Percentiles rank a stretch among this genome's conserved stretches.
Evolutionary conservation across 2,329 filamentous ascomycete genomes (phyloP).

Genomic region (Arachnomyces sp.): DNA sequence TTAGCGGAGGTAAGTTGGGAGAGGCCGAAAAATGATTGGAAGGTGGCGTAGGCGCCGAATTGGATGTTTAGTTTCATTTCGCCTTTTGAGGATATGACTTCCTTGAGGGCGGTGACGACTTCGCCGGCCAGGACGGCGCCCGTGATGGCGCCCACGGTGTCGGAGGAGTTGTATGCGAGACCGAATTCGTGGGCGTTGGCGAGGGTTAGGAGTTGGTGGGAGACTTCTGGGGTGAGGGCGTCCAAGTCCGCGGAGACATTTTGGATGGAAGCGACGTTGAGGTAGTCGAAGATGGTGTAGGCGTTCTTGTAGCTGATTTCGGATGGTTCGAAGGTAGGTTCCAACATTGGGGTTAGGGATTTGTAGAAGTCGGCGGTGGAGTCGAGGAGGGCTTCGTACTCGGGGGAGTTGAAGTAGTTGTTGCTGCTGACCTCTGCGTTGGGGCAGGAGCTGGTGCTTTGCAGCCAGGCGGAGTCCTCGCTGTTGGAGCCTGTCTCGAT

Average conservation of each 20-base stretch:
- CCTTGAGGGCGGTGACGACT: conserved; percentile 41
- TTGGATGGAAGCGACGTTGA: conserved; percentile 56
- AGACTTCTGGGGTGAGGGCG: conserved; percentile 50
- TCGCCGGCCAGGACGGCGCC: conserved; percentile 59
- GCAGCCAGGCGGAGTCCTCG: conserved; percentile 50
- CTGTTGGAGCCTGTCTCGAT: conserved; percentile 53
- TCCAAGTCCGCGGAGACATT: conserved; percentile 52
- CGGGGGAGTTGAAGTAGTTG: conserved; percentile 45
- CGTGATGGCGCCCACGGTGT: conserved; percentile 41
- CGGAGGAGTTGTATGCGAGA: conserved; percentile 64
- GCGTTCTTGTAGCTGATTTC: conserved; percentile 53
- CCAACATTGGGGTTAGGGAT: conserved; percentile 44
- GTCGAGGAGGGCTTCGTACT: conserved; percentile 41
- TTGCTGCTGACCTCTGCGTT: conserved; percentile 51
- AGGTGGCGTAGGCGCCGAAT: conserved; percentile 55
- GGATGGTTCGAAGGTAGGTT: conserved; percentile 40
- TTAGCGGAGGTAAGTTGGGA: conserved; percentile 43
- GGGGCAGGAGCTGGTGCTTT: conserved; percentile 48
- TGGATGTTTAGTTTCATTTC: conserved; percentile 43
- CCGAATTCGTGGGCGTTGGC: conserved; percentile 75
- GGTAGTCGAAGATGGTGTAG: conserved; percentile 57
- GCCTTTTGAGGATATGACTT: conserved; percentile 30
- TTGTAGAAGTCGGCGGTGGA: conserved; percentile 48
- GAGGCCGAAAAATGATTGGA: conserved; percentile 55
- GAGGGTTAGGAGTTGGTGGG: conserved; percentile 59